Percentiles rank a stretch among this genome's conserved stretches.
Evolutionary conservation across 805 yeast genomes (phyloP).

Genomic region (Candida adriatica): DNA sequence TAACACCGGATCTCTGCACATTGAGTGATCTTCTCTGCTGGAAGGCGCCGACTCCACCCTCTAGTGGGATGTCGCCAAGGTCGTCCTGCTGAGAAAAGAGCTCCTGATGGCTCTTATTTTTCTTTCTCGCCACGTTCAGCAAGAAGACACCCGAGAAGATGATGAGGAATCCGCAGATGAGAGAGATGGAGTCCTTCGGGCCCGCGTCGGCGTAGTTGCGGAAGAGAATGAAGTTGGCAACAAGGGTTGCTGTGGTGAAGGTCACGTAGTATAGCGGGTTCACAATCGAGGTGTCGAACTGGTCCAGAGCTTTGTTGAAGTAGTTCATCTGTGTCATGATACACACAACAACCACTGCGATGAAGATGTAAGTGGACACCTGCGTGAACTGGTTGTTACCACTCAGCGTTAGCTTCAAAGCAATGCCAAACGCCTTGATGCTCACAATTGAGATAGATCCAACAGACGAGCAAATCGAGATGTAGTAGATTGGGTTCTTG

Average conservation of each 20-base stretch:
- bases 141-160: conserved; percentile 85
- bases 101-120: conserved; percentile 34
- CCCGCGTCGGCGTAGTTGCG: conserved; percentile 82
- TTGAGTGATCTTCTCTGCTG: conserved; percentile 77
- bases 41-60: conserved; percentile 72
- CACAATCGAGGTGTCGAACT: conserved; percentile 87
- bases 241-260: conserved; percentile 80
- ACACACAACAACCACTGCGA: conserved; percentile 70
- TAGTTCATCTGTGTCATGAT: conserved; percentile 90
- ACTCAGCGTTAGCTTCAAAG: conserved; percentile 71
- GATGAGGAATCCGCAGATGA: conserved; percentile 78
- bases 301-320: conserved; percentile 89
- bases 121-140: conserved; percentile 69
- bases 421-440: conserved; percentile 90
- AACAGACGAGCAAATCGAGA: conserved; percentile 83
- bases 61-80: conserved; percentile 70
- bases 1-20: conserved; percentile 36
- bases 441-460: conserved; percentile 90
- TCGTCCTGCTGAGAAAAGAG: conserved; percentile 43
- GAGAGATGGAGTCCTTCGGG: conserved; percentile 70
- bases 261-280: conserved; percentile 89
- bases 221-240: conserved; percentile 81
- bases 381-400: conserved; percentile 89
- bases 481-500: conserved; percentile 80
- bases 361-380: conserved; percentile 75